Evolutionary conservation across 129 eudicot genomes (phyloP), one percentile per base, ranked within the genome.

Genomic region (sunflower (Helianthus annuus)): DNA sequence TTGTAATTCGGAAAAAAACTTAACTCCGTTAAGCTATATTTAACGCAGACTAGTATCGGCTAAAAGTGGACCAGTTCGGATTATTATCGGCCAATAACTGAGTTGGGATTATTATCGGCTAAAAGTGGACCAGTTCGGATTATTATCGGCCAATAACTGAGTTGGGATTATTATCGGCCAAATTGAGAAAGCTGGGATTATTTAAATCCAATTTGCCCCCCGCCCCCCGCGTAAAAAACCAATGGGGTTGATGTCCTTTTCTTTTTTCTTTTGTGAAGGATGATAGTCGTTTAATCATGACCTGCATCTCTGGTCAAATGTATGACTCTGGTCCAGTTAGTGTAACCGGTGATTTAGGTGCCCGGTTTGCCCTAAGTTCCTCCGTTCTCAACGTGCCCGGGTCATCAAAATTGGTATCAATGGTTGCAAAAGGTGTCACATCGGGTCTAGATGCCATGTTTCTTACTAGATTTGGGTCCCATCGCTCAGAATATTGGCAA

Each of bases 291-390:
- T 83, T 92, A 84, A 76, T 92, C 56, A 84, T 82, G 72, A 83
- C 83, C 49, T 92, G 98, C 81, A 89, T 89, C 73, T 81, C 96
- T 65, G 98, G 98, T 70, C 96, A 89, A 73, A 85, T 92, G 32
- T 89, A 86, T 64, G 96, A 92, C 80, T 89, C 98, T 71, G 79
- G 90, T 83, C 98, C 98, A 1, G 83, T 87, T 51, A 95, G 85
- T 67, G 89, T 89, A 70, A 83, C 96, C 16, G 69, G 83, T 44
- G 98, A 92, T 74, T 72, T 89, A 85, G 96, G 96, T 75, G 87
- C 96, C 29, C 87, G 84, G 45, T 89, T 89, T 73, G 88, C 97
- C 70, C 64, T 92, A 54, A 82, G 79, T 66, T 24, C 7, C 10
- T 57, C 38, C 36, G 24, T 57, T 24, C 15, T 57, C 38, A 57